A percentile compares a stretch with the other conserved stretches of the same genome.
Conservation (phyloP, 345 rosid genomes). For the Pugionium dolabratum region DNA sequence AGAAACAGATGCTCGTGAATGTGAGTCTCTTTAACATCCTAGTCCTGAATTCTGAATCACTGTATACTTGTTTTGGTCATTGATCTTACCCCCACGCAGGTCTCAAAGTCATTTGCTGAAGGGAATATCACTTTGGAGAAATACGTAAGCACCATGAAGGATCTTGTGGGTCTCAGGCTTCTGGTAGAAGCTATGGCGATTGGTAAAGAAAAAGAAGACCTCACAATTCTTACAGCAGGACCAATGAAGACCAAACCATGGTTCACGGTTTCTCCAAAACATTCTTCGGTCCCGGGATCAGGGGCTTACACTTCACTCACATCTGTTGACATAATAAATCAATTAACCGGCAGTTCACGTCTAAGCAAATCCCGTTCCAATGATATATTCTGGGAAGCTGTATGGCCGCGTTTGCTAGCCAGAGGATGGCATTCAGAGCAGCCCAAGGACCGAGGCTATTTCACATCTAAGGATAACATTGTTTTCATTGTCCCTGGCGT, state of each 20-base stretch:
- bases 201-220: conserved; percentile 73
- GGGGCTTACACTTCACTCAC: conserved; percentile 59
- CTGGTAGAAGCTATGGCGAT: conserved; percentile 68
- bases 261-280: conserved; percentile 44
- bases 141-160: conserved; percentile 47
- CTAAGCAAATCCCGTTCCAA: conserved; percentile 71
- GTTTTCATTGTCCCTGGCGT: conserved; percentile 75
- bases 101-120: conserved; percentile 60
- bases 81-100: conserved; percentile 46
- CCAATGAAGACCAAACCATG: conserved; percentile 45
- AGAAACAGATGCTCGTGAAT: conserved; percentile 38
- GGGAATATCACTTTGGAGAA: conserved; percentile 53
- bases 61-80: conserved; percentile 18
- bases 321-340: conserved; percentile 51
- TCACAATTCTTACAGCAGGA: conserved; percentile 51
- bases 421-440: conserved; percentile 85
- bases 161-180: conserved; percentile 48
- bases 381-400: conserved; percentile 84
- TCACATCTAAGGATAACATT: conserved; percentile 48
- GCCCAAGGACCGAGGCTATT: conserved; percentile 48
- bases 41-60: neutral
- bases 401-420: conserved; percentile 81
- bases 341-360: conserved; percentile 58
- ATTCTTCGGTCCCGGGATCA: conserved; percentile 22
- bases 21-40: conserved; percentile 38